phyloP scores from a whole-genome alignment of 108 stramenopile genomes.

The Mediolabrus comicus region DNA sequence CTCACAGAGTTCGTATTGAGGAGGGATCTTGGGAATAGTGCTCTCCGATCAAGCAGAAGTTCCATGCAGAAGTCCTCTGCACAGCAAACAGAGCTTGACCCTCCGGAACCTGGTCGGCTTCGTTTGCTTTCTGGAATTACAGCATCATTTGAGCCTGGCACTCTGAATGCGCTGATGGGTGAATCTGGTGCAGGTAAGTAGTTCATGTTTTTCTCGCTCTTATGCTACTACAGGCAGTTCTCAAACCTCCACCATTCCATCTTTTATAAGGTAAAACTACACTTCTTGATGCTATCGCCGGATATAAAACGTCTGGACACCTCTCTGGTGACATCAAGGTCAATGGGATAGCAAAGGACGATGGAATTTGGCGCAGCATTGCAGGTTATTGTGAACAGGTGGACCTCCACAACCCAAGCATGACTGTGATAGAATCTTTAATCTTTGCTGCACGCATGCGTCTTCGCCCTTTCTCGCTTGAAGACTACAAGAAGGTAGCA shows the following conservation, averaged over 20 bases:
- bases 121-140: slow-evolving; percentile 1
- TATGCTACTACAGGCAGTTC: too few relatives aligned
- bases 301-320: neutral
- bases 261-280: too few relatives aligned
- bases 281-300: neutral
- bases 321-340: slow-evolving; percentile 1
- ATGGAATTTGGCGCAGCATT: neutral
- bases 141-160: slow-evolving; percentile 7
- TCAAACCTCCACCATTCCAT: too few relatives aligned
- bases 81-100: neutral
- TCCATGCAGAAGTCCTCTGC: neutral
- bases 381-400: slow-evolving; percentile 8
- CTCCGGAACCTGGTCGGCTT: neutral
- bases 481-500: neutral
- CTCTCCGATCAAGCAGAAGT: too few relatives aligned
- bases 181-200: slow-evolving; percentile 13
- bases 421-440: slow-evolving; percentile 10
- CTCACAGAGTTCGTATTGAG: neutral
- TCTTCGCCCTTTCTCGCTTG: slow-evolving; percentile 12
- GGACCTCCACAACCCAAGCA: slow-evolving; percentile 3
- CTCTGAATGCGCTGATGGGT: slow-evolving; percentile 20
- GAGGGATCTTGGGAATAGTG: neutral
- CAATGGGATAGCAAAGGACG: slow-evolving; percentile 46
- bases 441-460: slow-evolving; percentile 9
- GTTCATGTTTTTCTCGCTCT: too few relatives aligned